Evolutionary conservation across 2,329 filamentous ascomycete genomes (phyloP), one percentile per base, ranked within the genome.

Genomic region (Xylariales sp.): DNA sequence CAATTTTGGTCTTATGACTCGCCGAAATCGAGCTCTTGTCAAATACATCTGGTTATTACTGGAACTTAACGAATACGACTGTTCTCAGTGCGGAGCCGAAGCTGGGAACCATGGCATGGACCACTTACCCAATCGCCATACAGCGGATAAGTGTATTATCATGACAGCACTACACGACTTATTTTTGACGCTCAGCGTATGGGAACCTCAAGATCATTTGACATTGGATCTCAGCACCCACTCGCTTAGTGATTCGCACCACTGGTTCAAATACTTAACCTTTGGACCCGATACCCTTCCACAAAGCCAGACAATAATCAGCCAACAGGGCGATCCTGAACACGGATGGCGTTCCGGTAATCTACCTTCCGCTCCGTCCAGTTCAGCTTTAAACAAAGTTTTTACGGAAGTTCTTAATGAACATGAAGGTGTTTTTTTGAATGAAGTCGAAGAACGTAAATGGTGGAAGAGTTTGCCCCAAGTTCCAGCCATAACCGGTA

Each of bases 161-260:
- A 38, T 41, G 27, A 42, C 49, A 24, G 56, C 51, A 40, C 54
- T 63, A 38, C 37, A 54, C 44, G 45, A 42, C 37, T 39, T 63
- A 21, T 56, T 64, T 34, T 47, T 42, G 31, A 42, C 40, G 37
- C 56, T 62, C 15, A 57, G 50, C 49, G 23, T 30, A 44, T 63
- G 55, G 59, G 52, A 61, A 41, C 54, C 52, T 42, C 39, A 44
- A n/a, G 43, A 55, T 37, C 45, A 53, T 32, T 52, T 66, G 38
- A 32, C 53, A 18, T 56, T 65, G 27, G 62, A 65, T 49, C 57
- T 63, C 21, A 63, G 57, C 40, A 41, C 62, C 27, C 55, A 60
- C 51, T 66, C 63, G 14, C 55, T 53, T 8, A 62, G 58, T 38
- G 61, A 64, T 32, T 48, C 45, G 25, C 30, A 60, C 35, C 56